Evolutionary conservation across 179 eudicot species (phyloP).

Genomic region (Gypsophila paniculata): DNA sequence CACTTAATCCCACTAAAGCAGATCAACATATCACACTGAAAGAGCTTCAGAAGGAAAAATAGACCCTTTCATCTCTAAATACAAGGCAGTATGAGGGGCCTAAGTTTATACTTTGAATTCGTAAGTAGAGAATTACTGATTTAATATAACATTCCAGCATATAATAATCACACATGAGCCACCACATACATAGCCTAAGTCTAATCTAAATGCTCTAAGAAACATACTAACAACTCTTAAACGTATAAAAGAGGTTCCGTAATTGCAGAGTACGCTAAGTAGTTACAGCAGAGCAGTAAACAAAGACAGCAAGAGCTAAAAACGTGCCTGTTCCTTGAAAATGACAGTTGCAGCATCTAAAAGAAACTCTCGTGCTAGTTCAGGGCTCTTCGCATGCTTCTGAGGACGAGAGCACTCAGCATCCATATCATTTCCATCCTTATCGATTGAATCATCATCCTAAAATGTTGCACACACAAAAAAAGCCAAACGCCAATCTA

Average conservation of each 20-base stretch:
- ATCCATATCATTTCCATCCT: slow-evolving; percentile 94
- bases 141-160: not conserved
- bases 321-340: slow-evolving; percentile 96
- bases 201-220: slow-evolving; percentile 3
- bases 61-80: not conserved
- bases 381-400: slow-evolving; percentile 99
- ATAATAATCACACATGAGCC: not conserved
- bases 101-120: not conserved
- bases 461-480: slow-evolving; percentile 27
- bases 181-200: not conserved
- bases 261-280: not conserved
- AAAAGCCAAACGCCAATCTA: slow-evolving; percentile 17
- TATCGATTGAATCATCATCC: slow-evolving; percentile 97
- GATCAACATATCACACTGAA: not conserved
- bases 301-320: not conserved
- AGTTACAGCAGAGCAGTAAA: not conserved
- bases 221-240: not conserved
- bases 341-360: slow-evolving; percentile 98
- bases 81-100: not conserved
- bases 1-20: not conserved
- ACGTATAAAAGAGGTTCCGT: not conserved
- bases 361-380: slow-evolving; percentile 97
- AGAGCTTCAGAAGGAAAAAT: not conserved
- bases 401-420: slow-evolving; percentile 99
- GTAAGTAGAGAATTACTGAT: not conserved